Base-by-base conservation (phyloP, 1,284 basidiomycete species). In the Ganoderma lucidum region DNA sequence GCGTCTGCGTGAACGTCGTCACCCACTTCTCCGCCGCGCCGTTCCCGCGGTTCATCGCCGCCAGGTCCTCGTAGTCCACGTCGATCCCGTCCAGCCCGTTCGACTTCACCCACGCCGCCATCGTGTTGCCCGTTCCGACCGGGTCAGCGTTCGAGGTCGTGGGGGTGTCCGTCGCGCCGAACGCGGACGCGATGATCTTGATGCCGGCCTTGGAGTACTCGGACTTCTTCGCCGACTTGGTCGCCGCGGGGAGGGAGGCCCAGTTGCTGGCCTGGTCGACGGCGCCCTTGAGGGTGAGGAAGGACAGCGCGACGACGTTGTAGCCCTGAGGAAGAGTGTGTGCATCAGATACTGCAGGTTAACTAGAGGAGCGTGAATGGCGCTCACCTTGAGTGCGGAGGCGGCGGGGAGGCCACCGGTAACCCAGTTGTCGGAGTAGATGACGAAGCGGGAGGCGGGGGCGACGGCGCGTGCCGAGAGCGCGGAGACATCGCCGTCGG, bases 21-120 rank as follows among this genome's bases (percentile, higher is more conserved):
- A 87, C 71, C 84, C 83, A 83, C 55, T 77, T 51, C 78, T 83
- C 82, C 44, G 83, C 82, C 9, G 70, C 68, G 39, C 83, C 81
- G 67, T 76, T 74, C 19, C 79, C 80, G 37, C 73, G 75, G 71
- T 86, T 78, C 76, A 87, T 80, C 8, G 84, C 83, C 45, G 76
- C 77, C 66, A 86, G 82, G 74, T 87, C 86, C 78, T 88, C 87
- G 66, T 86, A 89, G 76, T 89, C 87, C 58, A 90, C 82, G 64
- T 90, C 88, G 51, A 89, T 78, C 42, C 88, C 88, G 72, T 90
- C 84, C 17, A 90, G 76, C 30, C 80, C 79, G 66, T 67, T 69
- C 23, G 28, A 14, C 60, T 64, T 51, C 41, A 72, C 71, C 70
- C 84, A 85, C 64, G 84, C 65, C 64, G 85, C 86, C 79, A 88